phyloP scores from a whole-genome alignment of 2,329 filamentous ascomycete genomes.

The Aspergillus sp. region DNA sequence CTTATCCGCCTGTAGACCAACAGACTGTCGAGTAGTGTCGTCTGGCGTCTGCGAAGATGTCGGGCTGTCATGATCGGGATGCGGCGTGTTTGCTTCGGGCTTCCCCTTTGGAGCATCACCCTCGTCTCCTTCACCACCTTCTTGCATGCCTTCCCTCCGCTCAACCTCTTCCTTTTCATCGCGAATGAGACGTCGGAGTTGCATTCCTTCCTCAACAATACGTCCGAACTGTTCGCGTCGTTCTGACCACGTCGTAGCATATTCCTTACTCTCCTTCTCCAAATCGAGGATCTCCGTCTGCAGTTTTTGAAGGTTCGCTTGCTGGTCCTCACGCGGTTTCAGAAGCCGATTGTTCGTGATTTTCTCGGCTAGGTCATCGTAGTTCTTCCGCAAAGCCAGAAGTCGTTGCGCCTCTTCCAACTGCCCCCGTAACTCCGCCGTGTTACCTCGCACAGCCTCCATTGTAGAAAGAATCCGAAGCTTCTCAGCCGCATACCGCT shows the following conservation, averaged over 20 bases:
- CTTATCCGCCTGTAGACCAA: slow-evolving; percentile 27
- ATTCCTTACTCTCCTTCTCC: slow-evolving; percentile 74
- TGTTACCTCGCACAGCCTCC: slow-evolving; percentile 69
- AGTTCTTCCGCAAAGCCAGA: slow-evolving; percentile 71
- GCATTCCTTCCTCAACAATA: slow-evolving; percentile 86
- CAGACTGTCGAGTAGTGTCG: slow-evolving; percentile 21
- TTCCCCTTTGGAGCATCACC: slow-evolving; percentile 45
- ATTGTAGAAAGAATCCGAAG: slow-evolving; percentile 71
- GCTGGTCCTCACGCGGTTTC: slow-evolving; percentile 76
- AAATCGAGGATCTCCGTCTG: slow-evolving; percentile 83
- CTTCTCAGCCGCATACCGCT: slow-evolving; percentile 76
- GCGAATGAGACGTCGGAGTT: slow-evolving; percentile 74
- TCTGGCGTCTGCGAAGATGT: slow-evolving; percentile 32
- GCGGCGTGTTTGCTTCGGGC: slow-evolving; percentile 43
- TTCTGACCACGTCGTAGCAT: slow-evolving; percentile 76
- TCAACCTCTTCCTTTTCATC: slow-evolving; percentile 96
- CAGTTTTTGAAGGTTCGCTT: slow-evolving; percentile 68
- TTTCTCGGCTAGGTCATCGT: slow-evolving; percentile 80
- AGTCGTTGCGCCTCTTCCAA: slow-evolving; percentile 70
- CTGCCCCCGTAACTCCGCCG: slow-evolving; percentile 62
- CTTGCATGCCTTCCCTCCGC: slow-evolving; percentile 71
- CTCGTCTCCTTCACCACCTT: slow-evolving; percentile 52
- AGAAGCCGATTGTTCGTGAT: slow-evolving; percentile 77
- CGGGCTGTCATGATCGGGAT: slow-evolving; percentile 41
- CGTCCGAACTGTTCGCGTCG: slow-evolving; percentile 77